Conservation (phyloP, 116 monocot genomes). For the Cymodocea nodosa region DNA sequence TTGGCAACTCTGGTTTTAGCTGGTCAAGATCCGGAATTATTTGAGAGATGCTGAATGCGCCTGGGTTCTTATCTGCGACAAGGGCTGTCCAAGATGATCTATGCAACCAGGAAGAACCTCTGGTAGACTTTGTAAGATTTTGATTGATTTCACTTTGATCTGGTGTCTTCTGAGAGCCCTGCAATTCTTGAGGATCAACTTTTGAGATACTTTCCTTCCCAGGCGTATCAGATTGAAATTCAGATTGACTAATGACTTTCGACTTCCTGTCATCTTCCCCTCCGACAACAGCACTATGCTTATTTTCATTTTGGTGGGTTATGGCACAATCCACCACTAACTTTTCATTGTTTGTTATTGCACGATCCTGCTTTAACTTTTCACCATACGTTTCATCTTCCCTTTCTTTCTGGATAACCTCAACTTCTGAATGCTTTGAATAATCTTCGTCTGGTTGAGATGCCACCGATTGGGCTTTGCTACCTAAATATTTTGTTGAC, state of each 20-base stretch:
- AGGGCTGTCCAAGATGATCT: conserved; percentile 83
- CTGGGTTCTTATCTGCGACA: conserved; percentile 24
- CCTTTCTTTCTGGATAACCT: background rate
- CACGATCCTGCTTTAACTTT: background rate
- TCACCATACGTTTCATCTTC: background rate
- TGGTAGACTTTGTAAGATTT: conserved; percentile 4
- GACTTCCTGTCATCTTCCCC: background rate
- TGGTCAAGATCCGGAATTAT: conserved; percentile 21
- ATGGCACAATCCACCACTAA: background rate
- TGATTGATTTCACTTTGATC: conserved; percentile 1
- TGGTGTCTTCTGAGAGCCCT: background rate
- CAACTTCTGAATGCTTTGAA: background rate
- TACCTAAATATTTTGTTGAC: background rate
- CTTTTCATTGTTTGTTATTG: background rate
- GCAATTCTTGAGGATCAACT: background rate
- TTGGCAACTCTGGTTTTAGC: background rate
- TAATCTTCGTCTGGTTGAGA: background rate
- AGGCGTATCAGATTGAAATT: background rate
- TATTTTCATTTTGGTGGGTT: background rate
- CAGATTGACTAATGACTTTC: background rate
- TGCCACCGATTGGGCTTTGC: background rate
- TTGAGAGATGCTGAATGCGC: conserved; percentile 43
- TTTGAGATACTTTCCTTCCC: background rate
- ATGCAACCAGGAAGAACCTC: conserved; percentile 51
- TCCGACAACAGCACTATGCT: background rate